Conservation (phyloP, 352 stramenopile species). For the Globisporangium spiculum region DNA sequence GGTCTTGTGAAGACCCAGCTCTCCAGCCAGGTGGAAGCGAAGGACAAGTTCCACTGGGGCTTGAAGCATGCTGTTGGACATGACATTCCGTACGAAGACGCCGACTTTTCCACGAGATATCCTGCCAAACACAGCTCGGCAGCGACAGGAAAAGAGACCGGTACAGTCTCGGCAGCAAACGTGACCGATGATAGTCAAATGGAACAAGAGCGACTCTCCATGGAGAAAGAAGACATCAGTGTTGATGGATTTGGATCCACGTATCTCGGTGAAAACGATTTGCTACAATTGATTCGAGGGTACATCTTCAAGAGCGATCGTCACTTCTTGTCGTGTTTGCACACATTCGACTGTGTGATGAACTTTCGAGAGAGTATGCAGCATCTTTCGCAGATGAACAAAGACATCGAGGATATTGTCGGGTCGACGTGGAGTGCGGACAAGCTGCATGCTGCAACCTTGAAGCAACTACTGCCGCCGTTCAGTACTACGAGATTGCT, state of each 20-base stretch:
- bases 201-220: conserved; percentile 40
- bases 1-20: conserved; percentile 61
- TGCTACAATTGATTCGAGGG: conserved; percentile 68
- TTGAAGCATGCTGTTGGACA: conserved; percentile 72
- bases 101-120: conserved; percentile 2
- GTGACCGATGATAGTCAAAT: conserved; percentile 3
- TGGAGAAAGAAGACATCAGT: conserved; percentile 47
- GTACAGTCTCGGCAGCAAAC: conserved; percentile 10
- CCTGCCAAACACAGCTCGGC: not conserved
- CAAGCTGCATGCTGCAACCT: conserved; percentile 38
- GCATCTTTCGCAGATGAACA: conserved; percentile 31
- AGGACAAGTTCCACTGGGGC: conserved; percentile 65
- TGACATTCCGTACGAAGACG: conserved; percentile 49
- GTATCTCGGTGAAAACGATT: conserved; percentile 68
- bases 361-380: conserved; percentile 55
- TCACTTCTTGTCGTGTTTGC: conserved; percentile 76
- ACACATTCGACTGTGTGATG: conserved; percentile 78
- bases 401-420: conserved; percentile 36
- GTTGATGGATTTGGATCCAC: conserved; percentile 32
- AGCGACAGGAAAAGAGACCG: conserved; percentile 5
- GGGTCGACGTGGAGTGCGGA: conserved; percentile 52
- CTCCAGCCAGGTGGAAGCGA: conserved; percentile 37
- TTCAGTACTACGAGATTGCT: conserved; percentile 83
- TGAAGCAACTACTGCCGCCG: conserved; percentile 62
- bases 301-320: conserved; percentile 78